Conservation (phyloP, 768 basidiomycete species). For the Nevesoporus exiguus region DNA sequence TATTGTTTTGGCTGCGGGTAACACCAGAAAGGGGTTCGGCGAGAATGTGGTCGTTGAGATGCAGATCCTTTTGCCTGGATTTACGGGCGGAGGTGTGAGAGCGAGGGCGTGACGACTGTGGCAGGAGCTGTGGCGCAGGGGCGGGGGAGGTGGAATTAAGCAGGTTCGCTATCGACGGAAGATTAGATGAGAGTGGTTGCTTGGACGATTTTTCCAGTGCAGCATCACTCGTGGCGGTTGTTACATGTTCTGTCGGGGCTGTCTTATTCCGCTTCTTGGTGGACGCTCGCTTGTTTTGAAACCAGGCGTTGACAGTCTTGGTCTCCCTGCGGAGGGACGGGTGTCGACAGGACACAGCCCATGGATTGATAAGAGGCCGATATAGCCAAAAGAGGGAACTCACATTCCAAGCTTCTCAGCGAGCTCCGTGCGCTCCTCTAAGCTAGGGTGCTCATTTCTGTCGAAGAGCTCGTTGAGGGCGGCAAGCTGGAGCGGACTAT, state of each 20-base stretch:
- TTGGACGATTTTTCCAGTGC: constrained; percentile 23
- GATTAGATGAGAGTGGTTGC: constrained; percentile 27
- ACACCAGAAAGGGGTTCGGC: constrained; percentile 14
- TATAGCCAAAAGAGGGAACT: constrained; percentile 36
- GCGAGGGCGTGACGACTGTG: constrained; percentile 24
- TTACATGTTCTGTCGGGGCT: constrained; percentile 29
- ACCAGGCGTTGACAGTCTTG: constrained; percentile 85
- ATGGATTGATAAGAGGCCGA: constrained; percentile 19
- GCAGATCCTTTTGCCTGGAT: constrained; percentile 32
- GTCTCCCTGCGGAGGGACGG: constrained; percentile 53
- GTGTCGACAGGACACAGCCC: constrained; percentile 9
- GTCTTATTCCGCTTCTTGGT: constrained; percentile 67
- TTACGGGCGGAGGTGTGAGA: constrained; percentile 27
- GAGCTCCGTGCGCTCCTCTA: constrained; percentile 63
- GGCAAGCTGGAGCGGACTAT: constrained; percentile 65
- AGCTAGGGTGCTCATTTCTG: constrained; percentile 67
- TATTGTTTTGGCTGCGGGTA: constrained; percentile 4
- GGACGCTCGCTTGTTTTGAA: constrained; percentile 83
- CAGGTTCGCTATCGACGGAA: constrained; percentile 39
- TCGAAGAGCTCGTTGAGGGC: constrained; percentile 80
- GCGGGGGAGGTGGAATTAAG: constrained; percentile 35
- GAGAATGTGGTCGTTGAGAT: constrained; percentile 29
- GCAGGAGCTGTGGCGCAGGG: constrained; percentile 19
- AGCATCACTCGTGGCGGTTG: constrained; percentile 29
- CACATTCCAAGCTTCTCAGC: constrained; percentile 76